These are phyloP conservation scores for Neurospora sp. DNA, from an alignment of 495 filamentous ascomycete species.

Conservation along the genomic window DNA sequence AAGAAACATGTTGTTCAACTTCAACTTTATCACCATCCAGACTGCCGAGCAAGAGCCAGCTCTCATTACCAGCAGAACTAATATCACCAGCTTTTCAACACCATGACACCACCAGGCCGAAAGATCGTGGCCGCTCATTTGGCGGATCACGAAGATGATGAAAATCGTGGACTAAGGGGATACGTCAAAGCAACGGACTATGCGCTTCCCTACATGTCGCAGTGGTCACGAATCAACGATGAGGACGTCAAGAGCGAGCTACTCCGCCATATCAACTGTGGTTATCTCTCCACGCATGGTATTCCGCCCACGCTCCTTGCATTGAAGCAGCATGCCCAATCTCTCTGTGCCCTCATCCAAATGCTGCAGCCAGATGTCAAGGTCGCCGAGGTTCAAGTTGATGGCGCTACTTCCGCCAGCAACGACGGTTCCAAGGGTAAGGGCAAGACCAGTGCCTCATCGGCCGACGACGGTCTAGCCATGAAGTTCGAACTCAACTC, in stretches of 20 bases:
- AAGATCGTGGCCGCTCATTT: constrained; percentile 10
- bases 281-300: constrained; percentile 38
- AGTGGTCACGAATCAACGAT: constrained; percentile 15
- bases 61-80: constrained; percentile 30
- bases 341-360: constrained; percentile 38
- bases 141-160: constrained; percentile 20
- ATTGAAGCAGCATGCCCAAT: constrained; percentile 46
- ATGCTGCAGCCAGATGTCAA: constrained; percentile 24
- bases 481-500: constrained; percentile 20
- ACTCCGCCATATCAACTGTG: constrained; percentile 37
- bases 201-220: constrained; percentile 21
- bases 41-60: neutral
- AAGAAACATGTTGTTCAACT: neutral
- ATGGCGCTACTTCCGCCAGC: neutral
- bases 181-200: constrained; percentile 25
- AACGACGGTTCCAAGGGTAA: neutral
- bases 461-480: constrained; percentile 7
- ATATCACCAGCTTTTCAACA: constrained; percentile 13
- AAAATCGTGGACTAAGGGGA: constrained; percentile 12
- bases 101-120: neutral
- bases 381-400: constrained; percentile 16
- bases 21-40: neutral
- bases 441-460: neutral
- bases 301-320: constrained; percentile 37
- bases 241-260: constrained; percentile 10